Evolutionary conservation across 306 rosid genomes (phyloP), one percentile per base, ranked within the genome.

Genomic region (Dryas alaskensis): DNA sequence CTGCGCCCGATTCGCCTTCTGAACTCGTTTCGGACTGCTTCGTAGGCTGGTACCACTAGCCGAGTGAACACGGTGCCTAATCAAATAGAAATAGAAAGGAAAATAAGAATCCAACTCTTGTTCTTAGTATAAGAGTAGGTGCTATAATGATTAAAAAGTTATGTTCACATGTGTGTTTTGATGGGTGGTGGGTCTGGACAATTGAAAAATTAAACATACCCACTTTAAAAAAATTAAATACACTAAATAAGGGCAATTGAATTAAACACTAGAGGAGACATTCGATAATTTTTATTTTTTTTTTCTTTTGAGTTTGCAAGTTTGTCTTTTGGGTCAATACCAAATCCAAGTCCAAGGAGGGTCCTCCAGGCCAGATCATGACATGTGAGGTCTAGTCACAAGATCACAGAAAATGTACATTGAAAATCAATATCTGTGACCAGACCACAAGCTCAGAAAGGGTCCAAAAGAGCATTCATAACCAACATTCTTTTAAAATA

Each of bases 41-140:
- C 55, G 61, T 92, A 95, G 0, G 80, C 99, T 8, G 99, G 97
- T 62, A 62, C 73, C 40, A 86, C 99, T 44, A 95, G 79, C 10
- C 99, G 75, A 9, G 98, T 95, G 76, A 95, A 95, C 9, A 87
- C 96, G 5, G 99, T 95, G 16, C 99, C 99, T 94, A 19, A 1
- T 48, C 19, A 31, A 22, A 39, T 6, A 45, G 9, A 31, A 22
- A 39, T 6, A 45, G 9, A 43, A 69, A 22, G 9, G 31, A 53
- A 37, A 70, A 31, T 31, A 31, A 31, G 22, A 22, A 22, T 22
- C 22, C 22, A 22, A 22, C 22, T 22, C 22, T 22, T 22, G 22
- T 22, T 22, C 0, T 0, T 22, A 22, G 22, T 22, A 22, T 31
- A 31, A 31, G 37, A 1, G 37, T 31, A 31, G 1, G 37, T 31